phyloP scores from a whole-genome alignment of 2,329 filamentous ascomycete genomes.

The Nannizzia gypsea region DNA sequence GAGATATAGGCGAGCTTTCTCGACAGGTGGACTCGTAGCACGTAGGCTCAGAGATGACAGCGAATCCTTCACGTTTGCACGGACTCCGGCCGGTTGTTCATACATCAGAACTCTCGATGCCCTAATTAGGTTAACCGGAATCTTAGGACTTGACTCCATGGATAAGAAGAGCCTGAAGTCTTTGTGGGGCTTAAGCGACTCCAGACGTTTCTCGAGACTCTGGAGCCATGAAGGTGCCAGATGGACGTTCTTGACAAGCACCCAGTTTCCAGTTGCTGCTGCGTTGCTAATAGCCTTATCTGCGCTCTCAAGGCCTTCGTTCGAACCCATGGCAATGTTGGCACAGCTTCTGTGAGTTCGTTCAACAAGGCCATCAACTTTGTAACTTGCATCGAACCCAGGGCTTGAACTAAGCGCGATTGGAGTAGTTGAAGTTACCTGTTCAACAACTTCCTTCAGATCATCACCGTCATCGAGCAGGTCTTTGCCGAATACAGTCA shows the following conservation, averaged over 20 bases:
- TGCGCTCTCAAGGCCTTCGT: constrained; percentile 80
- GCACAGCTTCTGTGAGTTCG: constrained; percentile 70
- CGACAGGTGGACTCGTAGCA: constrained; percentile 70
- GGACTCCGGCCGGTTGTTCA: constrained; percentile 91
- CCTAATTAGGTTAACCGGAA: constrained; percentile 87
- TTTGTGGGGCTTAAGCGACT: constrained; percentile 82
- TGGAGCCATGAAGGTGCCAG: constrained; percentile 92
- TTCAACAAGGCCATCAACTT: constrained; percentile 90
- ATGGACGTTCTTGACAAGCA: constrained; percentile 97
- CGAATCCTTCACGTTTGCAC: constrained; percentile 98
- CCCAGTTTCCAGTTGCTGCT: constrained; percentile 85
- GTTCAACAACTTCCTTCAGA: constrained; percentile 68
- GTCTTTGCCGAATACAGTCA: constrained; percentile 68
- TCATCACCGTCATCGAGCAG: constrained; percentile 79
- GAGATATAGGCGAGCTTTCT: constrained; percentile 80
- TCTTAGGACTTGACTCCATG: constrained; percentile 95
- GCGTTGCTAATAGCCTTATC: constrained; percentile 93
- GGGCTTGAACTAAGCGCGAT: constrained; percentile 89
- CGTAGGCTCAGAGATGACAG: constrained; percentile 69
- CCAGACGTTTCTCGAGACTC: constrained; percentile 91
- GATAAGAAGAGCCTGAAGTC: constrained; percentile 94
- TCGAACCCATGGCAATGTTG: constrained; percentile 98
- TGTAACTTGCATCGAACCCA: constrained; percentile 97
- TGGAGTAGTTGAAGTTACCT: constrained; percentile 72
- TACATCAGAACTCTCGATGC: constrained; percentile 94